These are phyloP conservation scores for Aureobasidium sp. DNA, from an alignment of 2,329 filamentous ascomycete species.

Conservation along the genomic window DNA sequence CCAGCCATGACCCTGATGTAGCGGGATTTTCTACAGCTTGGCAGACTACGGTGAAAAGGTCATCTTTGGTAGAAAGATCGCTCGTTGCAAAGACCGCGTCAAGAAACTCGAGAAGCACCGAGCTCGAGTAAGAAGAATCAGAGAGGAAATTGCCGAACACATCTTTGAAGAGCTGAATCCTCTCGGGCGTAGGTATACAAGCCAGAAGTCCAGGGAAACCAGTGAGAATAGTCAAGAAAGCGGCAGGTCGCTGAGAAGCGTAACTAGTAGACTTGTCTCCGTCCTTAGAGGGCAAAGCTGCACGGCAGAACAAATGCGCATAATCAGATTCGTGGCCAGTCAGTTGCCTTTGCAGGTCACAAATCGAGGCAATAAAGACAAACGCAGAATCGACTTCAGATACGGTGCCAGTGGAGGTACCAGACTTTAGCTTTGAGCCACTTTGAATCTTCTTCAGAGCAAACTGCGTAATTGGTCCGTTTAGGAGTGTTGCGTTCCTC, in stretches of 20 bases:
- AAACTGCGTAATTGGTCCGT: neutral
- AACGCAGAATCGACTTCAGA: constrained; percentile 9
- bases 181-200: neutral
- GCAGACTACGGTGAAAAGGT: neutral
- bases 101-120: constrained; percentile 1
- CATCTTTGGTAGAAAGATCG: neutral
- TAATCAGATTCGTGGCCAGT: neutral
- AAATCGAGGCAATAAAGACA: constrained; percentile 8
- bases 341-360: constrained; percentile 9
- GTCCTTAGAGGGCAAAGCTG: neutral
- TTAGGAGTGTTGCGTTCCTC: neutral
- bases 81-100: neutral
- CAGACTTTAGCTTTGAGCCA: neutral
- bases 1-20: neutral
- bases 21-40: neutral
- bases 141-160: neutral
- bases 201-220: neutral
- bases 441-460: neutral
- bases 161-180: neutral
- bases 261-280: neutral
- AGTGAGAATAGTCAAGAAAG: constrained; percentile 1
- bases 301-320: neutral
- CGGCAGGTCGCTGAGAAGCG: neutral
- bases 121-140: neutral
- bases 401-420: neutral